A percentile compares a stretch with the other conserved stretches of the same genome.
phyloP scores from a whole-genome alignment of 2,329 filamentous ascomycete genomes.

The Intubia oerlemansii region DNA sequence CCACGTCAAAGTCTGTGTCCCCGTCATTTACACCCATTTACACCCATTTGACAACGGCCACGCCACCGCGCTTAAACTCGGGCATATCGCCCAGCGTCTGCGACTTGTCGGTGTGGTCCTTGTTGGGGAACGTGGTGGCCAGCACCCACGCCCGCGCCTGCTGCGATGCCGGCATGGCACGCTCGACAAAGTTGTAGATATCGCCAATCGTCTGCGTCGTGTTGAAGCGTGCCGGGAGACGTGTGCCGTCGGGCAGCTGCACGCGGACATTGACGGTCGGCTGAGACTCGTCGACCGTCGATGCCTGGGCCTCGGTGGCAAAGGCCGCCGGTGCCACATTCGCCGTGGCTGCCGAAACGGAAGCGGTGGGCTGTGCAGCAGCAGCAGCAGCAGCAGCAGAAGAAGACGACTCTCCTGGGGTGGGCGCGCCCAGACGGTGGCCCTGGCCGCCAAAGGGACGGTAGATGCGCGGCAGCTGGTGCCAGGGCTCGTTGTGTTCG shows the following conservation, averaged over 20 bases:
- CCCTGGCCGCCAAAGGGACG: constrained; percentile 54
- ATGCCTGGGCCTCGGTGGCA: constrained; percentile 13
- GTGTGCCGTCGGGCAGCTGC: constrained; percentile 56
- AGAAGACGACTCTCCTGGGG: too few relatives aligned
- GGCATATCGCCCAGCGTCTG: constrained; percentile 35
- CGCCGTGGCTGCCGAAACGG: constrained; percentile 4
- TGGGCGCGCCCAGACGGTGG: constrained; percentile 55
- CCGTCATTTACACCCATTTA: constrained; percentile 9
- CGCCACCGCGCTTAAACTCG: constrained; percentile 45
- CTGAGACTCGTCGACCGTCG: constrained; percentile 38
- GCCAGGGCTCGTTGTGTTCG: constrained; percentile 56
- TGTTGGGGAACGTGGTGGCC: constrained; percentile 66
- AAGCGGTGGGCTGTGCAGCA: constrained; percentile 14
- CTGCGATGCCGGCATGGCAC: constrained; percentile 34
- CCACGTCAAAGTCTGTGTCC: too few relatives aligned
- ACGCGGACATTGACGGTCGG: constrained; percentile 54
- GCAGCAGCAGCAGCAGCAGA: too few relatives aligned
- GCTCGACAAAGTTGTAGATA: constrained; percentile 52
- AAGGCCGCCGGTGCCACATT: constrained; percentile 12
- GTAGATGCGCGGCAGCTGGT: constrained; percentile 51
- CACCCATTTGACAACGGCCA: constrained; percentile 40
- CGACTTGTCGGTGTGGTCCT: constrained; percentile 51
- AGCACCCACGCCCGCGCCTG: constrained; percentile 45
- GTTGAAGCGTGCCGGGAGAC: constrained; percentile 65
- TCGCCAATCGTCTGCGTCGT: constrained; percentile 57